Conservation (phyloP, 1,139 yeast species). For the Hyphopichia buzzinii region DNA sequence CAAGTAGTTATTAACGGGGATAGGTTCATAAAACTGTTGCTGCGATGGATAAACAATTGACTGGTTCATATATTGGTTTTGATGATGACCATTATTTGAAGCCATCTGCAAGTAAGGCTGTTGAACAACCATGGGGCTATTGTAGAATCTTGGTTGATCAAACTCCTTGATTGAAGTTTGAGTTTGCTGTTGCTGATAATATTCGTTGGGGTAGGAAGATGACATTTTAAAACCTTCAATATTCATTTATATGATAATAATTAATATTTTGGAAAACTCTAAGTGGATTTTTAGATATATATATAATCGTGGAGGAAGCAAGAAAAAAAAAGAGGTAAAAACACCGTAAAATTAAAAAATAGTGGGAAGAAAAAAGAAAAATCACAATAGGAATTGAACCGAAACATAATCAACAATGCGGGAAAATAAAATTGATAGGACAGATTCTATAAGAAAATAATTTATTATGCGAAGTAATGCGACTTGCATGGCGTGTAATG, state of each 20-base stretch:
- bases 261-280: too few species aligned
- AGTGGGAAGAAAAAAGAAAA: neutral
- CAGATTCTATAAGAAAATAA: too few species aligned
- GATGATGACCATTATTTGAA: neutral
- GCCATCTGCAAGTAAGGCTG: slow-evolving; percentile 14
- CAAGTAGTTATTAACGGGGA: slow-evolving; percentile 17
- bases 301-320: neutral
- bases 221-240: neutral
- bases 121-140: slow-evolving; percentile 20
- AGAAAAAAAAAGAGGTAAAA: neutral
- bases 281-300: too few species aligned
- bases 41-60: slow-evolving; percentile 15
- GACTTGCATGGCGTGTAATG: too few species aligned
- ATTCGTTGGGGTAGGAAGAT: neutral
- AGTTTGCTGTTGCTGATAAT: slow-evolving; percentile 1
- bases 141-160: slow-evolving; percentile 18
- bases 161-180: slow-evolving; percentile 1
- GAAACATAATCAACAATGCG: neutral
- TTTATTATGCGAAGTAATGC: too few species aligned
- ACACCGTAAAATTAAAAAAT: neutral
- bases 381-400: neutral
- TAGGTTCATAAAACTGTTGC: slow-evolving; percentile 14
- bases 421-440: too few species aligned
- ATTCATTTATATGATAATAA: neutral
- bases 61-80: slow-evolving; percentile 19